These are phyloP conservation scores for Phyllosticta citribraziliensis DNA, from an alignment of 2,329 filamentous ascomycete genomes.

Conservation along the genomic window DNA sequence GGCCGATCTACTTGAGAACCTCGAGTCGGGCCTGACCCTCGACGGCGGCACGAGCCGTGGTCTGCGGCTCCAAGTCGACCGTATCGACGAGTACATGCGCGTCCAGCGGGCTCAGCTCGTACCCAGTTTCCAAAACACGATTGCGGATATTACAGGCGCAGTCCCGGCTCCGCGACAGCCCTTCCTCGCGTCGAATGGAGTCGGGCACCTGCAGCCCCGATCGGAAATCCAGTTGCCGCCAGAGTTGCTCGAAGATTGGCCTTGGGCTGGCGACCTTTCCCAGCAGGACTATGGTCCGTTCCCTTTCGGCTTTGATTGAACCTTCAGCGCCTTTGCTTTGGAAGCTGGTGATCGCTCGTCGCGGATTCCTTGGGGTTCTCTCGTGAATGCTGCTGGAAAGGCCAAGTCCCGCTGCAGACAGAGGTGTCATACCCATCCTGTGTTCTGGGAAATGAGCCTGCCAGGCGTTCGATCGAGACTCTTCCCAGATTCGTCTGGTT, in stretches of 20 bases:
- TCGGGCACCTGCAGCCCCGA: background rate
- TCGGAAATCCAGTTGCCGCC: conserved; percentile 30
- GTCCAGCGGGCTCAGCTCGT: conserved; percentile 11
- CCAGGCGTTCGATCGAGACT: too few species aligned
- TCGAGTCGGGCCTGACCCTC: conserved; percentile 34
- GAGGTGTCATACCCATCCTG: too few species aligned
- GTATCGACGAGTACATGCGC: conserved; percentile 37
- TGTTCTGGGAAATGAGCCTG: too few species aligned
- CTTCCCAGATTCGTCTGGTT: too few species aligned
- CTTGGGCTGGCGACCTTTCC: conserved; percentile 21
- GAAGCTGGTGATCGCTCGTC: background rate
- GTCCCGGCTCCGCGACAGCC: background rate
- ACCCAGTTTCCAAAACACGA: conserved; percentile 14
- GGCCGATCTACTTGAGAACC: conserved; percentile 35
- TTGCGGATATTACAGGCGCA: conserved; percentile 8
- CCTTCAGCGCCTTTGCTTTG: background rate
- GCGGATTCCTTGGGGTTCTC: too few species aligned
- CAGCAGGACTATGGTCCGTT: conserved; percentile 8
- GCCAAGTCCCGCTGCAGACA: too few species aligned
- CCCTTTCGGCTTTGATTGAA: conserved; percentile 3
- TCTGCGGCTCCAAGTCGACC: conserved; percentile 32
- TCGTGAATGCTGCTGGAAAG: too few species aligned
- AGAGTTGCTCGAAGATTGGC: conserved; percentile 33
- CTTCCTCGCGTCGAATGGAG: background rate
- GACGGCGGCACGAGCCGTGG: conserved; percentile 31